A percentile compares a stretch with the other conserved stretches of the same genome.
phyloP scores from a whole-genome alignment of 805 yeast genomes.

The Suhomyces vadensis region DNA sequence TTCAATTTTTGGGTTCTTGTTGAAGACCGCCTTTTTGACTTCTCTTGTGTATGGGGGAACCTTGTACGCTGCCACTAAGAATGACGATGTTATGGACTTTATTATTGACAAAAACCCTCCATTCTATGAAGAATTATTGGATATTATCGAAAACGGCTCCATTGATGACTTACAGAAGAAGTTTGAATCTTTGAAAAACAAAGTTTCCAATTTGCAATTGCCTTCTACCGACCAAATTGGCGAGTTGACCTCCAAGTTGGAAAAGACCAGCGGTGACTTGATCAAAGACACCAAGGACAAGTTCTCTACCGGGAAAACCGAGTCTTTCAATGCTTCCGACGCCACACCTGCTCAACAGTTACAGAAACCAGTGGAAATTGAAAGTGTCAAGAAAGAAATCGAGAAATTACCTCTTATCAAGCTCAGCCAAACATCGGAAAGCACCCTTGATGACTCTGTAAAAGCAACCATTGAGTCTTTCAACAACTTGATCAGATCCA shows the following conservation, averaged over 20 bases:
- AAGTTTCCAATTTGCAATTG: conserved; percentile 22
- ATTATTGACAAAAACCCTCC: conserved; percentile 46
- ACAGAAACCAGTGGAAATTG: conserved; percentile 41
- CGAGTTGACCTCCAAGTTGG: conserved; percentile 34
- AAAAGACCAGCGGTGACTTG: conserved; percentile 34
- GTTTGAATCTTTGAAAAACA: conserved; percentile 18
- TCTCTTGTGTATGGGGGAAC: conserved; percentile 40
- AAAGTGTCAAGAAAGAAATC: conserved; percentile 30
- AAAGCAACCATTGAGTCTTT: conserved; percentile 38
- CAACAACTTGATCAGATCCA: conserved; percentile 37
- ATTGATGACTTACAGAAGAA: conserved; percentile 29
- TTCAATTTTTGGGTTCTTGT: conserved; percentile 31
- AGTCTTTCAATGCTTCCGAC: conserved; percentile 10
- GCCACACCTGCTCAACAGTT: conserved; percentile 43
- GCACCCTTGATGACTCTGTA: conserved; percentile 34
- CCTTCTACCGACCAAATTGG: conserved; percentile 36
- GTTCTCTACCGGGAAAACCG: conserved; percentile 14
- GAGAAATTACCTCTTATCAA: conserved; percentile 37
- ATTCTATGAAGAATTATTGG: conserved; percentile 42
- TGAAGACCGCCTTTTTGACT: conserved; percentile 29
- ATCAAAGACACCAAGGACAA: conserved; percentile 39
- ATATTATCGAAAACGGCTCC: conserved; percentile 38
- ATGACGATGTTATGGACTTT: conserved; percentile 45
- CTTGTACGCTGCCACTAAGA: conserved; percentile 43
- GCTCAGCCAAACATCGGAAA: conserved; percentile 20